These are phyloP conservation scores for Tylopilus vinaceipallidus DNA, from an alignment of 768 basidiomycete genomes.

Conservation along the genomic window DNA sequence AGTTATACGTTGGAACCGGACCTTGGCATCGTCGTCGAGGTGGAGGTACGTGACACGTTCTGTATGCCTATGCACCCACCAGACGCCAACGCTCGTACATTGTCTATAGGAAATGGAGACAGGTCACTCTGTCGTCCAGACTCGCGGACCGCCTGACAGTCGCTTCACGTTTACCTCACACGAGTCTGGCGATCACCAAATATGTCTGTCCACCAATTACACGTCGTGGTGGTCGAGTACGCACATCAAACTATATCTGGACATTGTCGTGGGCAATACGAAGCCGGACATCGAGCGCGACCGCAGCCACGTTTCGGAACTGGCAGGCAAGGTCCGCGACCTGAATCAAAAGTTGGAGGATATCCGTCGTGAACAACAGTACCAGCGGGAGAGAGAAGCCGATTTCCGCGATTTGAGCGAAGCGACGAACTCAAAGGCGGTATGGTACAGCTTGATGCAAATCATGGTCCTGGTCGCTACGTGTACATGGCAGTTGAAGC, in stretches of 20 bases:
- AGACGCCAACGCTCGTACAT: neutral
- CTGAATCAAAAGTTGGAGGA: constrained; percentile 93
- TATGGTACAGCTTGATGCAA: constrained; percentile 93
- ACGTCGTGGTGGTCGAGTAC: constrained; percentile 83
- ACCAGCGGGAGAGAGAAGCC: constrained; percentile 93
- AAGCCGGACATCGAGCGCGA: constrained; percentile 87
- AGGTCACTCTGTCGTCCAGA: constrained; percentile 79
- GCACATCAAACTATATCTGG: constrained; percentile 93
- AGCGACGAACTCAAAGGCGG: constrained; percentile 83
- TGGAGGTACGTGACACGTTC: constrained; percentile 66
- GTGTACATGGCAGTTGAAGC: constrained; percentile 90
- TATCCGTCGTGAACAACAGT: constrained; percentile 93
- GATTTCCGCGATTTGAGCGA: constrained; percentile 90
- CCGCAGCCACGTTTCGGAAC: constrained; percentile 77
- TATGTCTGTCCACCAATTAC: constrained; percentile 93
- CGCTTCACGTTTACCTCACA: constrained; percentile 98
- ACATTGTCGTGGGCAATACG: constrained; percentile 86
- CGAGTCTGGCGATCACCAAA: constrained; percentile 94
- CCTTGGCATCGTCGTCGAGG: constrained; percentile 87
- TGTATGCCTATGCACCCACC: neutral
- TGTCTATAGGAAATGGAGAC: constrained; percentile 75
- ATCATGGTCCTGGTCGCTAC: constrained; percentile 81
- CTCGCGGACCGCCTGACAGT: constrained; percentile 86
- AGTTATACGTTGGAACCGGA: constrained; percentile 68
- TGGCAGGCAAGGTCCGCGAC: constrained; percentile 83